phyloP scores from a whole-genome alignment of 2,329 filamentous ascomycete genomes.

The Fusarium anguioides region DNA sequence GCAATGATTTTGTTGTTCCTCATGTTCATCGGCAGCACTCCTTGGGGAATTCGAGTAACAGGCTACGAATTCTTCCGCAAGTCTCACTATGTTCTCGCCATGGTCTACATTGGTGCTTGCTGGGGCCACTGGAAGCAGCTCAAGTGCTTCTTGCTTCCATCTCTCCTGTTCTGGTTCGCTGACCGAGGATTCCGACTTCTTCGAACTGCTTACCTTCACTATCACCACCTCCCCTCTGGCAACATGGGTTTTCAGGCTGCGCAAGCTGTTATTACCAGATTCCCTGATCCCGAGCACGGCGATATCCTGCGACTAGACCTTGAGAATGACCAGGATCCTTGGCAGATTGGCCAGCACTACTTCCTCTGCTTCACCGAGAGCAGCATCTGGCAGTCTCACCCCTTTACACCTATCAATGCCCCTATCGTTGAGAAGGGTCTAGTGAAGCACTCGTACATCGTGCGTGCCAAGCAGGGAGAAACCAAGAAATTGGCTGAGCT shows the following conservation, averaged over 20 bases:
- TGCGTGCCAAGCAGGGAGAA: slow-evolving; percentile 69
- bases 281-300: slow-evolving; percentile 66
- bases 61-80: slow-evolving; percentile 85
- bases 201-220: slow-evolving; percentile 70
- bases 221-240: slow-evolving; percentile 57
- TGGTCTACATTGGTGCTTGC: slow-evolving; percentile 79
- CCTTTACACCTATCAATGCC: slow-evolving; percentile 72
- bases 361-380: slow-evolving; percentile 74
- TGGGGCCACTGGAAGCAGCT: slow-evolving; percentile 80
- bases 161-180: slow-evolving; percentile 71
- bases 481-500: slow-evolving; percentile 65
- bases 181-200: slow-evolving; percentile 70
- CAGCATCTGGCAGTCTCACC: slow-evolving; percentile 78
- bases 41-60: slow-evolving; percentile 68
- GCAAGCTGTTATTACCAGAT: slow-evolving; percentile 58
- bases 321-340: slow-evolving; percentile 67
- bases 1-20: slow-evolving; percentile 73
- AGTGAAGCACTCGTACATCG: slow-evolving; percentile 65
- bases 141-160: slow-evolving; percentile 75
- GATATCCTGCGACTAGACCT: slow-evolving; percentile 75
- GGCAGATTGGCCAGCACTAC: slow-evolving; percentile 77
- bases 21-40: slow-evolving; percentile 68
- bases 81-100: slow-evolving; percentile 76
- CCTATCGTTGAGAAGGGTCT: slow-evolving; percentile 56
- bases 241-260: slow-evolving; percentile 66